phyloP scores from a whole-genome alignment of 2,329 filamentous ascomycete species.

The Ambrosiella xylebori region DNA sequence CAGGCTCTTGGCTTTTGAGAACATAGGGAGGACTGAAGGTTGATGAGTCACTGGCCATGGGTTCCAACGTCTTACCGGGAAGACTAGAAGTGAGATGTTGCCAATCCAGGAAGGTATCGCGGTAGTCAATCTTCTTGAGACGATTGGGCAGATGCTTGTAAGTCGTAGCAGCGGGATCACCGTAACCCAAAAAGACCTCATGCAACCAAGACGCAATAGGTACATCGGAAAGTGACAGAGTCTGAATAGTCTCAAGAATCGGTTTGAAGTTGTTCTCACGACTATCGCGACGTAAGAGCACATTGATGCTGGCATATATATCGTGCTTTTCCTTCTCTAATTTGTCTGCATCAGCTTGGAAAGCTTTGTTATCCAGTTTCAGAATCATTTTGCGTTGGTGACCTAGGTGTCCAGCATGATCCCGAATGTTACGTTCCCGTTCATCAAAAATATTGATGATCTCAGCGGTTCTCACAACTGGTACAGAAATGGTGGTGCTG shows the following conservation, averaged over 20 bases:
- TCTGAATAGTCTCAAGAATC: slow-evolving; percentile 79
- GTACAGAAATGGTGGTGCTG: slow-evolving; percentile 40
- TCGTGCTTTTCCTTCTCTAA: slow-evolving; percentile 51
- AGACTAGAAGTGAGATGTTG: slow-evolving; percentile 80
- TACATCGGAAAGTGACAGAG: slow-evolving; percentile 67
- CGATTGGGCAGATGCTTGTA: slow-evolving; percentile 70
- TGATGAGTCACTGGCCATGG: slow-evolving; percentile 49
- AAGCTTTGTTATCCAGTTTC: slow-evolving; percentile 62
- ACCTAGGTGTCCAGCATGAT: slow-evolving; percentile 34
- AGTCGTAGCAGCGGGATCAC: slow-evolving; percentile 72
- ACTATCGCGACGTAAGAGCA: slow-evolving; percentile 65
- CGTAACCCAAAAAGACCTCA: slow-evolving; percentile 94
- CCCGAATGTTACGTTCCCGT: slow-evolving; percentile 55
- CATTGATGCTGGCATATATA: slow-evolving; percentile 69
- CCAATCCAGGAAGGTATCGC: slow-evolving; percentile 93
- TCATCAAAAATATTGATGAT: slow-evolving; percentile 77
- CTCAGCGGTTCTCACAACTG: slow-evolving; percentile 63
- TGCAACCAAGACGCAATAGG: slow-evolving; percentile 83
- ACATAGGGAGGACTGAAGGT: slow-evolving; percentile 82
- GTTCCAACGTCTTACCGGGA: slow-evolving; percentile 73
- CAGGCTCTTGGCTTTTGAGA: slow-evolving; percentile 40
- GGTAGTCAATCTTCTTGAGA: slow-evolving; percentile 66
- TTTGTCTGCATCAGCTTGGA: slow-evolving; percentile 56
- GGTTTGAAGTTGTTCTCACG: slow-evolving; percentile 96
- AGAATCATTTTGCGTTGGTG: slow-evolving; percentile 49